Percentiles rank a stretch among this genome's conserved stretches.
Conservation (phyloP, 2,329 filamentous ascomycete species). For the Phyllosticta ampelicida region DNA sequence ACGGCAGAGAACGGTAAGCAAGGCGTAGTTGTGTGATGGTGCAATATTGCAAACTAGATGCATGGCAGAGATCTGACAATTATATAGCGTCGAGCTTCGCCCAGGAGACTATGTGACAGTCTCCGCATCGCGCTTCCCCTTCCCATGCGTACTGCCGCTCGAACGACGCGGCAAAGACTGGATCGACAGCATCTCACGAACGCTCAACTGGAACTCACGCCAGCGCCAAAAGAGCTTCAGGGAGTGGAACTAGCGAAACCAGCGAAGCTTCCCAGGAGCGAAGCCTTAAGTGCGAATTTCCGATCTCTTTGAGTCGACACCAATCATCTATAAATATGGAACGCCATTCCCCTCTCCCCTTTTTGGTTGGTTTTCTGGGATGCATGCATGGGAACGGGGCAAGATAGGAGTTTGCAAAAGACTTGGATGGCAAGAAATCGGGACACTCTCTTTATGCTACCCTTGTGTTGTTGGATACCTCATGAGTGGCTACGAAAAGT, state of each 20-base stretch:
- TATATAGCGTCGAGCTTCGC: slow-evolving; percentile 50
- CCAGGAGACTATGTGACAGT: slow-evolving; percentile 80
- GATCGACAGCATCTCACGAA: slow-evolving; percentile 70
- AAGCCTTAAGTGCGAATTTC: too few relatives aligned
- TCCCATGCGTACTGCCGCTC: slow-evolving; percentile 62
- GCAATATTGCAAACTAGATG: background rate
- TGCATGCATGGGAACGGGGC: too few relatives aligned
- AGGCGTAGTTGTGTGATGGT: background rate
- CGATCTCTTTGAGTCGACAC: too few relatives aligned
- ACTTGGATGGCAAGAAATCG: too few relatives aligned
- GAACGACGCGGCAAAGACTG: slow-evolving; percentile 64
- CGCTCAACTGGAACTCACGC: slow-evolving; percentile 71
- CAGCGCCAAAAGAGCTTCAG: slow-evolving; percentile 61
- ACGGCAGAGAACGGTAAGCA: slow-evolving; percentile 66
- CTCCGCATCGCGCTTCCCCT: slow-evolving; percentile 69
- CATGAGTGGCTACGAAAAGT: too few relatives aligned
- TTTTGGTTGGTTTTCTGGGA: too few relatives aligned
- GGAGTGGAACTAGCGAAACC: slow-evolving; percentile 28
- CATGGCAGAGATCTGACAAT: background rate
- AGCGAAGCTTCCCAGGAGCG: too few relatives aligned
- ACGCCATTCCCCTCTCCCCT: too few relatives aligned
- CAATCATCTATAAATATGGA: too few relatives aligned
- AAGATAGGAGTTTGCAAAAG: too few relatives aligned
- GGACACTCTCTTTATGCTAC: too few relatives aligned
- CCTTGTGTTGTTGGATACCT: too few relatives aligned